phyloP scores from a whole-genome alignment of 768 basidiomycete genomes.

The Hygrophoropsis aurantiaca region DNA sequence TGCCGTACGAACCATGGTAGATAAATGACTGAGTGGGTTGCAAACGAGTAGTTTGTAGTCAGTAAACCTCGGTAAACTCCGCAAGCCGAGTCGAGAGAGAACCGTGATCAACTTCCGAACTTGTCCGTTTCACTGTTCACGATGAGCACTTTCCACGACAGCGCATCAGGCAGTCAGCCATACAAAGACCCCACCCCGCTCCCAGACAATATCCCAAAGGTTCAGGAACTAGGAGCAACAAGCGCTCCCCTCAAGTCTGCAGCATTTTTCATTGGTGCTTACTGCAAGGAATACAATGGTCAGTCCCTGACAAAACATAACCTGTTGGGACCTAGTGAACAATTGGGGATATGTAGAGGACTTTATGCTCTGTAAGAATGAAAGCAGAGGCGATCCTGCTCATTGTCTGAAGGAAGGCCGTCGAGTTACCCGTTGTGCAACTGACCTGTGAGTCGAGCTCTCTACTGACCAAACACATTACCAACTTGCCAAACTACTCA shows the following conservation, averaged over 20 bases:
- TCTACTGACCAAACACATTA: neutral
- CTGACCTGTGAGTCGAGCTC: constrained; percentile 72
- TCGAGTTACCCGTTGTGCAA: constrained; percentile 92
- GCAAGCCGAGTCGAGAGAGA: constrained; percentile 8
- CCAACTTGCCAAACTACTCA: neutral
- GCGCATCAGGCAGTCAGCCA: constrained; percentile 45
- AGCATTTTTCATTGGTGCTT: constrained; percentile 93
- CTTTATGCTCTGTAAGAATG: constrained; percentile 97
- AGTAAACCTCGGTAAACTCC: constrained; percentile 31
- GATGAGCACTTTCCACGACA: constrained; percentile 56
- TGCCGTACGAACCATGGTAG: constrained; percentile 6
- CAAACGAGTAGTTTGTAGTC: neutral
- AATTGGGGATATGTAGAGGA: constrained; percentile 54
- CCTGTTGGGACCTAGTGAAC: constrained; percentile 1
- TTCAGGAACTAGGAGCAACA: constrained; percentile 84
- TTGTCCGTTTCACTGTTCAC: constrained; percentile 20
- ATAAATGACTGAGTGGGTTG: neutral
- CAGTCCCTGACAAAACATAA: constrained; percentile 23
- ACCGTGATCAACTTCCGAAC: constrained; percentile 16
- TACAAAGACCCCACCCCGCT: constrained; percentile 68
- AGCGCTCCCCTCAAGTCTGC: constrained; percentile 95
- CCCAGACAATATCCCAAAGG: constrained; percentile 67
- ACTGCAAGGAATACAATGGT: constrained; percentile 98
- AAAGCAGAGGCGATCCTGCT: constrained; percentile 76
- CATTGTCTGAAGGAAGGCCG: constrained; percentile 96